Base-by-base conservation (phyloP, 1,139 yeast genomes). In the Lodderomyces jiufengensis region DNA sequence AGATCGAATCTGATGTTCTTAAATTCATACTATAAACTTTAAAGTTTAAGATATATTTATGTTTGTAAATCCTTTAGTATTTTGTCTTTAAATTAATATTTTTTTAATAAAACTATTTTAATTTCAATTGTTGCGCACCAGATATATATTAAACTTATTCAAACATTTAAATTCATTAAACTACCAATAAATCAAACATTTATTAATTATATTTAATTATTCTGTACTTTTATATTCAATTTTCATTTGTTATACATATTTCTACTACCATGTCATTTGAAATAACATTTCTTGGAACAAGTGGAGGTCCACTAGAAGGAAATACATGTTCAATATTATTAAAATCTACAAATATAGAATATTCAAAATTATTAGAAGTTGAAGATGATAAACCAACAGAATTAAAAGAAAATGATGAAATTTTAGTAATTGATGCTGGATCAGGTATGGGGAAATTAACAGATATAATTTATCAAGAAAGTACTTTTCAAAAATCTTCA, bases 271-370 rank as follows among this genome's bases (percentile, higher is more conserved):
- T 41, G 44, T 41, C 44, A 24, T 53, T 57, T 39, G 62, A 58
- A 40, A 49, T 82, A 26, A 78, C 84, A 1, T 73, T 81, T 30
- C 58, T 83, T 40, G 95, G 95, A 4, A 71, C 84, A 11, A 73
- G 84, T 3, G 95, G 95, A 5, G 95, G 95, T 5, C 94, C 94
- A 0, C 54, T 78, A 12, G 90, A 83, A 27, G 76, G 78, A 9
- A 63, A 70, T 14, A 82, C 83, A 3, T 84, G 90, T 44, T 70
- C 86, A 4, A 72, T 79, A 37, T 59, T 87, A 34, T 50, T 87
- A 22, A 83, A 84, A 48, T 81, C 90, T 0, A 50, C 68, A 1
- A 42, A 52, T 3, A 43, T 70, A 1, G 46, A 71, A 0, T 79
- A 68, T 46, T 33, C 46, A 2, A 57, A 64, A 2, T n/a, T 27